Conservation (phyloP, 164 flowering plant species). For the Malania oleifera region DNA sequence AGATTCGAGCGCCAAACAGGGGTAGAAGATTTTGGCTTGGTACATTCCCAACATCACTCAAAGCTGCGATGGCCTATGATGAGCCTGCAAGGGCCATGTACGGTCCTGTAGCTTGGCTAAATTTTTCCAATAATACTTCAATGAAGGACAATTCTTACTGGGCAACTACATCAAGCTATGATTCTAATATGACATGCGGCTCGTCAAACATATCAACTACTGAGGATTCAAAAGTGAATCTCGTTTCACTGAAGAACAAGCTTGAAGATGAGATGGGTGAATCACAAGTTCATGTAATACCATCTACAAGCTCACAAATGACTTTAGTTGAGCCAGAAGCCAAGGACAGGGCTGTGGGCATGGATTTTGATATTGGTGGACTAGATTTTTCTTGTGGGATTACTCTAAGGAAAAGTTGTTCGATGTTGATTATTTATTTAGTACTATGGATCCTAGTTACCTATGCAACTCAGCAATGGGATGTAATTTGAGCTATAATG, state of each 20-base stretch:
- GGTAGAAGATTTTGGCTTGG: background rate
- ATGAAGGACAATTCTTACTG: background rate
- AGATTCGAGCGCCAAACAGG: slow-evolving; percentile 1
- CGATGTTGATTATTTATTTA: no score
- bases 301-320: background rate
- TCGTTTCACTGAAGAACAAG: background rate
- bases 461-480: no score
- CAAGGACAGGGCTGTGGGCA: no score
- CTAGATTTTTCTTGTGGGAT: no score
- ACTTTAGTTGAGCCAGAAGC: no score
- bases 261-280: background rate
- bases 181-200: background rate
- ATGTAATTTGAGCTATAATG: no score
- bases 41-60: background rate
- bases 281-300: background rate
- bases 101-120: background rate
- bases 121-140: background rate
- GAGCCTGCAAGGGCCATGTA: background rate
- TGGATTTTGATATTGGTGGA: no score
- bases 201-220: background rate
- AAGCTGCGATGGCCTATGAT: slow-evolving; percentile 3
- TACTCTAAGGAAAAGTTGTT: no score
- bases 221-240: background rate
- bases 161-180: background rate
- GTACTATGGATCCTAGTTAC: no score